Evolutionary conservation across 176 grass and related monocot species (phyloP), one percentile per base, ranked within the genome.

Genomic region (Phoenix roebelenii): DNA sequence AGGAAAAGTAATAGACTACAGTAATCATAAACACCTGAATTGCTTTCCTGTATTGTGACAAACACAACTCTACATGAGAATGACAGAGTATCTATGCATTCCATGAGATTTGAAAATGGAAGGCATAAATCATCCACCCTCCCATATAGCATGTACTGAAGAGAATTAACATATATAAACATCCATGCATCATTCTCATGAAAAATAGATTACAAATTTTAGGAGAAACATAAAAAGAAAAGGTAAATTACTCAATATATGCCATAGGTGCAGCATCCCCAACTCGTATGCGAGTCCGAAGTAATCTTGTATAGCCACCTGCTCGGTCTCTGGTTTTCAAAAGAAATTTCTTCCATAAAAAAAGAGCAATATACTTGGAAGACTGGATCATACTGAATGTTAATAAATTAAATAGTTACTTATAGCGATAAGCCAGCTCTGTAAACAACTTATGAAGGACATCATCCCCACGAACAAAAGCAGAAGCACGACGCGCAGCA

Each of bases 391-490:
- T 44, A 44, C 9, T 0, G 10, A 44, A 44, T 44, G 10, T 44
- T 14, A 10, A 44, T 44, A 44, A 44, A 44, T 44, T 44, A 14
- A 14, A 44, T 44, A 44, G 10, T 72, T 85, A 91, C 87, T 88
- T 91, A 58, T 91, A 97, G 56, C 84, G 78, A 66, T 91, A 83
- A 60, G 92, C 84, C 7, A 97, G 83, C 77, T 91, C 92, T 14
- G 92, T 97, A 55, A 97, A 96, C 32, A 96, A 25, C 61, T 96
- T 96, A 75, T 96, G 92, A 54, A 90, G 72, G 73, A 97, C 78
- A 82, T 97, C 87, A 58, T 97, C 92, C 26, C 87, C 92, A 9
- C 87, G 81, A 76, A 97, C 86, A 82, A 77, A 97, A 49, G 83
- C 78, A 70, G 83, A 64, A 67, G 92, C 92, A 54, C 66, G 71